phyloP scores from a whole-genome alignment of 139 green algal species.

The Marvania coccoides region DNA sequence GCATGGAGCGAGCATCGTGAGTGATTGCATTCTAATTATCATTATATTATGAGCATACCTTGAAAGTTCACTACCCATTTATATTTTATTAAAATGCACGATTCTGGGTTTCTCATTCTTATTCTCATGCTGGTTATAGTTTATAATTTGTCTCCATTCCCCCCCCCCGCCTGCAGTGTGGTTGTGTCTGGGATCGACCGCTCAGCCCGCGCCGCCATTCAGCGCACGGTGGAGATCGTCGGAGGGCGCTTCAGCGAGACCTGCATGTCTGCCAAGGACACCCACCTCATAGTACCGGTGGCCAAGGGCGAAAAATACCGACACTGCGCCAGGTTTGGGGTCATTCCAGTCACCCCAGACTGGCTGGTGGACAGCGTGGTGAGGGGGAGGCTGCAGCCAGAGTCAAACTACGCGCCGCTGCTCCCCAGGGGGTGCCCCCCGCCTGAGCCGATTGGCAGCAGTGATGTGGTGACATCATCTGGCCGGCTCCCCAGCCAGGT shows the following conservation, averaged over 20 bases:
- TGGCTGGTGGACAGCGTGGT: conserved; percentile 35
- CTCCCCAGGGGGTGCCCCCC: background rate
- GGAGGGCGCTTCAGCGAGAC: conserved; percentile 16
- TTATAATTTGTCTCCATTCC: background rate
- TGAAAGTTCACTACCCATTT: no score
- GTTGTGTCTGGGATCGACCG: conserved; percentile 12
- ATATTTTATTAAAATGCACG: no score
- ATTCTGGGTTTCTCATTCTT: no score
- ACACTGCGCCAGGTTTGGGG: conserved; percentile 4
- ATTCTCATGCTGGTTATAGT: no score
- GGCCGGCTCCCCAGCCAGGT: background rate
- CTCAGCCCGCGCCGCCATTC: conserved; percentile 13
- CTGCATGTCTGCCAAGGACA: conserved; percentile 26
- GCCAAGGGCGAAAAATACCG: conserved; percentile 23
- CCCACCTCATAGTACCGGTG: conserved; percentile 33
- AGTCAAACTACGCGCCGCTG: background rate
- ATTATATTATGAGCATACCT: no score
- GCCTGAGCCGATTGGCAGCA: no score
- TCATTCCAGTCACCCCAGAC: conserved; percentile 33
- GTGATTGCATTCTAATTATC: background rate
- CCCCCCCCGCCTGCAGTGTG: conserved; percentile 1
- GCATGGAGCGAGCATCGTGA: conserved; percentile 21
- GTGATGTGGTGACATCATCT: no score
- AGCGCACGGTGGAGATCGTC: conserved; percentile 20
- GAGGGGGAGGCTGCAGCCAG: background rate